Percentiles rank a stretch among this genome's conserved stretches.
Conservation (phyloP, 371 early-diverging fungal species). For the Nematocida ironsii region DNA sequence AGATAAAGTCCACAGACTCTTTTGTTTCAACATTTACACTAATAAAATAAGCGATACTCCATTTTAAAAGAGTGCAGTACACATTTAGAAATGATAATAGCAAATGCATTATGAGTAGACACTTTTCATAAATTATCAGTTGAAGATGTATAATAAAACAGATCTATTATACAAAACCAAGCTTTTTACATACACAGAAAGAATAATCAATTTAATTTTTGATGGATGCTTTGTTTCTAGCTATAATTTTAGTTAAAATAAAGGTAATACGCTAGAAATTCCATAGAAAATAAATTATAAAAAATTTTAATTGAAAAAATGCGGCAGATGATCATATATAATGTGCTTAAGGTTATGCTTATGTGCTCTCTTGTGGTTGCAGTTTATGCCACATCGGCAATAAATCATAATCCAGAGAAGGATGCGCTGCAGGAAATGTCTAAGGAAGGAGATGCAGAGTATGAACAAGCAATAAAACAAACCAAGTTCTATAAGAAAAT, state of each 20-base stretch:
- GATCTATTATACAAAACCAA: too few species aligned
- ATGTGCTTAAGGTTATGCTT: background rate
- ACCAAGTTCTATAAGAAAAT: conserved; percentile 20
- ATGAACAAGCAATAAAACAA: background rate
- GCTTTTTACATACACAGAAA: too few species aligned
- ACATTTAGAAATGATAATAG: too few species aligned
- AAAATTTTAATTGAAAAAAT: background rate
- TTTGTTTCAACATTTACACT: background rate
- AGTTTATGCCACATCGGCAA: background rate
- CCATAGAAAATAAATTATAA: background rate
- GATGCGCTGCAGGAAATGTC: background rate
- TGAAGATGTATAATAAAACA: too few species aligned
- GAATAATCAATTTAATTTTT: too few species aligned
- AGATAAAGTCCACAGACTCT: background rate
- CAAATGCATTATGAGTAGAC: too few species aligned
- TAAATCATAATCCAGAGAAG: background rate
- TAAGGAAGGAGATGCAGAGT: background rate
- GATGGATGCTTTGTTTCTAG: too few species aligned
- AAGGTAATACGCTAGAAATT: too few species aligned
- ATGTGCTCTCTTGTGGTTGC: background rate
- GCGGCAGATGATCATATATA: background rate
- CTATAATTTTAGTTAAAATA: too few species aligned
- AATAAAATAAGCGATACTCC: background rate
- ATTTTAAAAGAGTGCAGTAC: too few species aligned
- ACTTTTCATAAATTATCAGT: too few species aligned